phyloP scores from a whole-genome alignment of 371 early-diverging fungal species.

The Funneliformis caledonium region DNA sequence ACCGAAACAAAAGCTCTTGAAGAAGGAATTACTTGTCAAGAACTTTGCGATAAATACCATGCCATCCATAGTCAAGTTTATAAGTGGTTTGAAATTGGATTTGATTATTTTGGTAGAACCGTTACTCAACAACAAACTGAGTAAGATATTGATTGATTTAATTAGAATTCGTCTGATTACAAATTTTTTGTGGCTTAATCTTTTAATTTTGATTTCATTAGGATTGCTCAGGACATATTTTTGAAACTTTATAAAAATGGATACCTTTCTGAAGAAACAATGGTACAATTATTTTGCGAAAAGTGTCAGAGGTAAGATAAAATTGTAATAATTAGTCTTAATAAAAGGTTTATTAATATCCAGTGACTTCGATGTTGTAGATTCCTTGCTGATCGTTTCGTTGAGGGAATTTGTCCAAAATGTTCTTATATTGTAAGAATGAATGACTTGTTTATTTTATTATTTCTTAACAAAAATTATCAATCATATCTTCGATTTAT shows the following conservation, averaged over 20 bases:
- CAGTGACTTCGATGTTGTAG: conserved; percentile 48
- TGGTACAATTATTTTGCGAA: conserved; percentile 95
- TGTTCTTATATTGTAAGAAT: conserved; percentile 67
- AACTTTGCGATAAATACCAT: conserved; percentile 97
- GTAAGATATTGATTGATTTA: conserved; percentile 40
- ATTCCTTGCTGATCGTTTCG: conserved; percentile 99
- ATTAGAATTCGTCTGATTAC: conserved; percentile 20
- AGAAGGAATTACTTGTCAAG: conserved; percentile 88
- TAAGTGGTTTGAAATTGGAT: conserved; percentile 96
- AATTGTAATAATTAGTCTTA: background rate
- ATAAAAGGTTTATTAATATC: background rate
- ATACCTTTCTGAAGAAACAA: conserved; percentile 73
- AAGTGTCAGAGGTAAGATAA: conserved; percentile 72
- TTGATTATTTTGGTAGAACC: conserved; percentile 98
- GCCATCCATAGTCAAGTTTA: conserved; percentile 90
- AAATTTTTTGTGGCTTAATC: background rate
- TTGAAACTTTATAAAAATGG: conserved; percentile 78
- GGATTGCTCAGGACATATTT: conserved; percentile 95
- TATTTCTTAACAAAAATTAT: background rate
- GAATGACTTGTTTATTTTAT: background rate
- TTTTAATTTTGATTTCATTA: conserved; percentile 35
- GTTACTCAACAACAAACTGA: conserved; percentile 89
- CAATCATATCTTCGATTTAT: background rate
- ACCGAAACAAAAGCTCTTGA: conserved; percentile 99
- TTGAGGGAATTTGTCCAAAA: conserved; percentile 96